Evolutionary conservation across 2,329 filamentous ascomycete species (phyloP), one percentile per base, ranked within the genome.

Genomic region (Calonectria leucothoes): DNA sequence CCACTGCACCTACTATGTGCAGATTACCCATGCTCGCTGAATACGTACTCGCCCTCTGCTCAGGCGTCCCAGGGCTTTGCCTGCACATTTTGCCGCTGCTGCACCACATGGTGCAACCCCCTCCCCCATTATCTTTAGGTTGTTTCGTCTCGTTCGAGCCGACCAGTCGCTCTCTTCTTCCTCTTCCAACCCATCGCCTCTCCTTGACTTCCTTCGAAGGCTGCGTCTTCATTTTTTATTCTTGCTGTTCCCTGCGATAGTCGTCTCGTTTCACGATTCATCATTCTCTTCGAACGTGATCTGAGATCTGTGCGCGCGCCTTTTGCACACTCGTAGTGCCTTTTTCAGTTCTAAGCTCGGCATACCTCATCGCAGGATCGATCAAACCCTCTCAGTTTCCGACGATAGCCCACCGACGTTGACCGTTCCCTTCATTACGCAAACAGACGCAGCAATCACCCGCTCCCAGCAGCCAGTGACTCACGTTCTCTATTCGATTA

Each of bases 351-450:
- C 61, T 59, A 33, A 63, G 37, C 70, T 77, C 74, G 69, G 77
- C 77, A 80, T 75, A 72, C 59, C 74, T 72, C 77, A 77, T 81
- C 79, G 79, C 79, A 81, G 79, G 79, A 81, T 76, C 79, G 79
- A 81, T 80, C 51, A 71, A 75, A 79, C 63, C 27, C 68, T 68
- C 63, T 37, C 73, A 71, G 73, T 76, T 77, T 78, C 74, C 73
- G 72, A 76, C 74, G 74, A 79, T 74, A 75, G 20, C 74, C 66
- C 75, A 73, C 76, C 76, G 78, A 82, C 79, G 77, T 82, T 81
- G 81, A 81, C 67, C 80, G 77, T 81, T 82, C 73, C 69, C 77
- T 79, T 72, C 37, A 61, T 75, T 68, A 73, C 45, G 48, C 66
- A 71, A 61, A 37, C 61, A 59, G 69, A 66, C 65, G 57, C 67